Percentiles rank a stretch among this genome's conserved stretches.
phyloP scores from a whole-genome alignment of 2,329 filamentous ascomycete genomes.

The Sphaerulina populicola region DNA sequence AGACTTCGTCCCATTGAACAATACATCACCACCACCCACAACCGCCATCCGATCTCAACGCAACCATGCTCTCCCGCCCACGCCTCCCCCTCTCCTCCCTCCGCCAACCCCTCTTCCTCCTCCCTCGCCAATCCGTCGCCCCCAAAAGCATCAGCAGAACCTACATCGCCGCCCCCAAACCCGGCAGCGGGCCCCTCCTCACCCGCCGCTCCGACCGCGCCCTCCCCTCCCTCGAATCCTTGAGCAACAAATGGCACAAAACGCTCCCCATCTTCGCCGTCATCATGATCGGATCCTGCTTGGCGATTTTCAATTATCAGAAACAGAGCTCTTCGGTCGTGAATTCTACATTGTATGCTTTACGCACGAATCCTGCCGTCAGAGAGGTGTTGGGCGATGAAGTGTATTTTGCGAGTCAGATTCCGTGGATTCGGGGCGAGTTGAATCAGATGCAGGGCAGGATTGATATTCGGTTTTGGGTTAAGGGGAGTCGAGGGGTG shows the following conservation, averaged over 20 bases:
- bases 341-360: slow-evolving; percentile 80
- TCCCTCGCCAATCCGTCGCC: neutral
- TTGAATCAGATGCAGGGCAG: slow-evolving; percentile 89
- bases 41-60: neutral
- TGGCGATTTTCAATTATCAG: slow-evolving; percentile 99
- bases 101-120: neutral
- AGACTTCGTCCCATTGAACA: neutral
- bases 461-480: slow-evolving; percentile 79
- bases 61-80: slow-evolving; percentile 24
- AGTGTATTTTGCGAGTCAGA: slow-evolving; percentile 43
- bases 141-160: slow-evolving; percentile 30
- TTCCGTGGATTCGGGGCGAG: slow-evolving; percentile 49
- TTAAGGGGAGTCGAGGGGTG: slow-evolving; percentile 62
- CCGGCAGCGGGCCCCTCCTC: slow-evolving; percentile 46
- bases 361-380: slow-evolving; percentile 69
- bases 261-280: slow-evolving; percentile 74
- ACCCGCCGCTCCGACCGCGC: slow-evolving; percentile 47
- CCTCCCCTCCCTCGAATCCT: slow-evolving; percentile 38
- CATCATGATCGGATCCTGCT: slow-evolving; percentile 60
- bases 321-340: slow-evolving; percentile 74
- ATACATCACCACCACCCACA: slow-evolving; percentile 2
- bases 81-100: slow-evolving; percentile 14
- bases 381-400: slow-evolving; percentile 71
- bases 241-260: slow-evolving; percentile 36
- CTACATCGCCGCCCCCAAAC: slow-evolving; percentile 44